Percentiles rank a stretch among this genome's conserved stretches.
These are phyloP conservation scores for Isatis tinctoria DNA, from an alignment of 345 rosid genomes.

Conservation along the genomic window DNA sequence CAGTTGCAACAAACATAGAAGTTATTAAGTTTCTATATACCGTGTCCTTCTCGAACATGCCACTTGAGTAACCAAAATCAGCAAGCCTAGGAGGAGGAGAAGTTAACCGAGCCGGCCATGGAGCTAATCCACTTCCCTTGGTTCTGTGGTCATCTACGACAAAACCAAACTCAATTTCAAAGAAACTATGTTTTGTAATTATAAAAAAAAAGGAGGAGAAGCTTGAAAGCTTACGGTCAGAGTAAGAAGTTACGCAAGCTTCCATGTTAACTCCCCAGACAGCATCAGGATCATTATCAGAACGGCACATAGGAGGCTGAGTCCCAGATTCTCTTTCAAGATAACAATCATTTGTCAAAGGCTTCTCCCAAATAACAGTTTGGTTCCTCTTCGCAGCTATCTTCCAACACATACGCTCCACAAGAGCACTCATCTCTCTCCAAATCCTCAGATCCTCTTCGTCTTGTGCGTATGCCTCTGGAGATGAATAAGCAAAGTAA, in stretches of 20 bases:
- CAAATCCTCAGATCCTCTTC: constrained; percentile 86
- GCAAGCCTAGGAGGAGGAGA: constrained; percentile 77
- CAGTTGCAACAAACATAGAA: background rate
- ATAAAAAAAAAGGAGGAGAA: background rate
- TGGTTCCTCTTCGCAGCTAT: constrained; percentile 80
- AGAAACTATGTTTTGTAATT: background rate
- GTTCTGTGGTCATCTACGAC: constrained; percentile 60
- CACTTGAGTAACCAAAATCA: constrained; percentile 74
- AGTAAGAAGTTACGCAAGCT: constrained; percentile 71
- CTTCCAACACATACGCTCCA: constrained; percentile 90
- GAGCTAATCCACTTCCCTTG: constrained; percentile 81
- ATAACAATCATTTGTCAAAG: constrained; percentile 81
- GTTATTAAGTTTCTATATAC: constrained; percentile 29
- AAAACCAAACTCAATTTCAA: background rate
- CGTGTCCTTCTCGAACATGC: constrained; percentile 77
- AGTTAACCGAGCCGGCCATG: constrained; percentile 88
- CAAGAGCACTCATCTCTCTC: constrained; percentile 90
- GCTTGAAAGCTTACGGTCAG: constrained; percentile 62
- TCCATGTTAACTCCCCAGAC: constrained; percentile 80
- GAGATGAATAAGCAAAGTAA: constrained; percentile 92
- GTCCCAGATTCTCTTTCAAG: constrained; percentile 65
- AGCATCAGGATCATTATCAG: constrained; percentile 83
- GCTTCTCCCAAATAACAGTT: constrained; percentile 88
- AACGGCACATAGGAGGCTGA: constrained; percentile 72
- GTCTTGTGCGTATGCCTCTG: constrained; percentile 96